A percentile compares a stretch with the other conserved stretches of the same genome.
These are phyloP conservation scores for Mycena haematopus DNA, from an alignment of 768 basidiomycete genomes.

Conservation along the genomic window DNA sequence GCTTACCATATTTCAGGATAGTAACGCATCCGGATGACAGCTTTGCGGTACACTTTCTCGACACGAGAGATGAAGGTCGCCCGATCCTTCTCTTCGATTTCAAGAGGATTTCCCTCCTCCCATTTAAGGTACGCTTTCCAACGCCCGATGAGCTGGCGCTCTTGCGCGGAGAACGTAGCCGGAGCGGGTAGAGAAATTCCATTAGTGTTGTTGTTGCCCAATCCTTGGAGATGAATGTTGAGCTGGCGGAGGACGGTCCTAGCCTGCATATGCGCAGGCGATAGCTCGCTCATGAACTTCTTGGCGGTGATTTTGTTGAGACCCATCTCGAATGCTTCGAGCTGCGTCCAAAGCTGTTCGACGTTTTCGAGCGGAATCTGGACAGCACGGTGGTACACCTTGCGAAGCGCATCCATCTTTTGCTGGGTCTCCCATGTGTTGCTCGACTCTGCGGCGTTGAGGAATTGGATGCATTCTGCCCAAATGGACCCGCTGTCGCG, in stretches of 20 bases:
- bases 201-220: slow-evolving; percentile 52
- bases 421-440: slow-evolving; percentile 97
- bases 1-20: slow-evolving; percentile 92
- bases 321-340: slow-evolving; percentile 88
- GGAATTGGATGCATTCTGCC: slow-evolving; percentile 92
- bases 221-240: slow-evolving; percentile 65
- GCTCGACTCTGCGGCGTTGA: slow-evolving; percentile 78
- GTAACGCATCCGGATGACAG: slow-evolving; percentile 90
- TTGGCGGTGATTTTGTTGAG: slow-evolving; percentile 95
- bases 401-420: slow-evolving; percentile 91
- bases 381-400: slow-evolving; percentile 92
- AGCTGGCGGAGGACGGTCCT: slow-evolving; percentile 87
- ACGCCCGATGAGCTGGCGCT: slow-evolving; percentile 76
- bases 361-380: slow-evolving; percentile 95
- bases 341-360: slow-evolving; percentile 91
- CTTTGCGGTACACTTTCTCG: slow-evolving; percentile 86
- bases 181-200: slow-evolving; percentile 70
- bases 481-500: slow-evolving; percentile 92
- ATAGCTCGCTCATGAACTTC: slow-evolving; percentile 93
- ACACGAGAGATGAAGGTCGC: slow-evolving; percentile 70
- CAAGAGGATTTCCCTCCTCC: slow-evolving; percentile 94
- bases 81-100: slow-evolving; percentile 86
- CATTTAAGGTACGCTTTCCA: slow-evolving; percentile 96
- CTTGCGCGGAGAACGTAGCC: slow-evolving; percentile 75
- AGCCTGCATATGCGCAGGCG: slow-evolving; percentile 94